phyloP scores from a whole-genome alignment of 305 asterid genomes.

The Petunia hybrid region DNA sequence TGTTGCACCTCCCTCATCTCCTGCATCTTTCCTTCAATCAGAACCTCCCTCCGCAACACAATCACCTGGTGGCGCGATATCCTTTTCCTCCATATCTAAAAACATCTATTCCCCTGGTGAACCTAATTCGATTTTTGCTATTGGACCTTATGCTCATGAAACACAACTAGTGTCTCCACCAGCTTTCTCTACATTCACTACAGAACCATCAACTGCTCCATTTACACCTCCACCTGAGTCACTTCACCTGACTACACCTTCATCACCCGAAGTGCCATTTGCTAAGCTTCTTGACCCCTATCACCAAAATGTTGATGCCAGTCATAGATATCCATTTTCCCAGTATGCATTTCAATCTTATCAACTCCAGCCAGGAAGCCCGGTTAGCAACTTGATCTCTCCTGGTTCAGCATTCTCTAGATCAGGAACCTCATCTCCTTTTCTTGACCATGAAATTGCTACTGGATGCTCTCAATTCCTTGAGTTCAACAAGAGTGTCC shows the following conservation, averaged over 20 bases:
- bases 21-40: slow-evolving; percentile 34
- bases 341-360: neutral
- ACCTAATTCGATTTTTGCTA: slow-evolving; percentile 34
- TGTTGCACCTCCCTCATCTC: slow-evolving; percentile 38
- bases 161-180: slow-evolving; percentile 44
- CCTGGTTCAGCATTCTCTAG: slow-evolving; percentile 34
- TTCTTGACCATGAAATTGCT: neutral
- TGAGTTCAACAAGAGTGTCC: neutral
- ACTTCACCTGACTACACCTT: slow-evolving; percentile 41
- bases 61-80: slow-evolving; percentile 31
- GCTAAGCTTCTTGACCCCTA: slow-evolving; percentile 31
- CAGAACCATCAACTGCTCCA: slow-evolving; percentile 46
- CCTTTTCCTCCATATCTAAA: neutral
- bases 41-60: slow-evolving; percentile 35
- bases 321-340: slow-evolving; percentile 22
- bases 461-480: too few relatives aligned
- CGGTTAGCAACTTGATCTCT: slow-evolving; percentile 32
- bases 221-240: slow-evolving; percentile 45
- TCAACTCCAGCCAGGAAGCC: slow-evolving; percentile 35
- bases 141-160: slow-evolving; percentile 44
- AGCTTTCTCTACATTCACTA: slow-evolving; percentile 42
- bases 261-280: slow-evolving; percentile 44
- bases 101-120: slow-evolving; percentile 37
- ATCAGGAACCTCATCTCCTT: slow-evolving; percentile 31
- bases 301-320: neutral